A percentile compares a stretch with the other conserved stretches of the same genome.
phyloP scores from a whole-genome alignment of 768 basidiomycete genomes.

The Tricholoma terreum region DNA sequence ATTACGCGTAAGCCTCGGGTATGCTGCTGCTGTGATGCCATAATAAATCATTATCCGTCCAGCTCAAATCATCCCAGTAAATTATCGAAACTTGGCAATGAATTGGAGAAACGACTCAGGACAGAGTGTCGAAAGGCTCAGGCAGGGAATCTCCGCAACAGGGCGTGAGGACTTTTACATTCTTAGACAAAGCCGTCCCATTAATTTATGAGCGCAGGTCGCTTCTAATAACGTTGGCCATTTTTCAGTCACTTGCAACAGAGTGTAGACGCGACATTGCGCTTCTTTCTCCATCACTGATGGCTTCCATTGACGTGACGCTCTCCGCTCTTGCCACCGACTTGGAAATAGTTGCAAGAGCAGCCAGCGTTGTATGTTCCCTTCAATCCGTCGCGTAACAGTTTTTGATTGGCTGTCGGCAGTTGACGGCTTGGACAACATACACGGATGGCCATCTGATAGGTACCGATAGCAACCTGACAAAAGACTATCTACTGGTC shows the following conservation, averaged over 20 bases:
- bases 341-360: slow-evolving; percentile 71
- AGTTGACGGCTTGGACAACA: slow-evolving; percentile 92
- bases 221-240: slow-evolving; percentile 79
- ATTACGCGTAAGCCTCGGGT: slow-evolving; percentile 57
- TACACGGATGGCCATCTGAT: slow-evolving; percentile 85
- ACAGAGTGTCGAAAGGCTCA: slow-evolving; percentile 65
- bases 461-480: slow-evolving; percentile 69
- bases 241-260: slow-evolving; percentile 76
- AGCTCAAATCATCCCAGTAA: slow-evolving; percentile 79
- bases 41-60: slow-evolving; percentile 2
- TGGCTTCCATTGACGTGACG: slow-evolving; percentile 60
- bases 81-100: slow-evolving; percentile 69
- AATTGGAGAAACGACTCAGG: slow-evolving; percentile 72
- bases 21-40: not conserved
- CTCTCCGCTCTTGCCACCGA: slow-evolving; percentile 57
- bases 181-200: slow-evolving; percentile 5
- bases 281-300: slow-evolving; percentile 66
- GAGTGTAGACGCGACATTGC: slow-evolving; percentile 86
- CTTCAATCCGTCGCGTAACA: not conserved
- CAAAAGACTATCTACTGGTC: slow-evolving; percentile 65
- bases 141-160: slow-evolving; percentile 69
- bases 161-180: slow-evolving; percentile 58
- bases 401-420: not conserved
- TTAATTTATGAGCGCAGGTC: slow-evolving; percentile 39
- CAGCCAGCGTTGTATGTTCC: slow-evolving; percentile 72